Percentiles rank a stretch among this genome's conserved stretches.
Conservation (phyloP, 495 filamentous ascomycete species). For the Trichoderma reesei region DNA sequence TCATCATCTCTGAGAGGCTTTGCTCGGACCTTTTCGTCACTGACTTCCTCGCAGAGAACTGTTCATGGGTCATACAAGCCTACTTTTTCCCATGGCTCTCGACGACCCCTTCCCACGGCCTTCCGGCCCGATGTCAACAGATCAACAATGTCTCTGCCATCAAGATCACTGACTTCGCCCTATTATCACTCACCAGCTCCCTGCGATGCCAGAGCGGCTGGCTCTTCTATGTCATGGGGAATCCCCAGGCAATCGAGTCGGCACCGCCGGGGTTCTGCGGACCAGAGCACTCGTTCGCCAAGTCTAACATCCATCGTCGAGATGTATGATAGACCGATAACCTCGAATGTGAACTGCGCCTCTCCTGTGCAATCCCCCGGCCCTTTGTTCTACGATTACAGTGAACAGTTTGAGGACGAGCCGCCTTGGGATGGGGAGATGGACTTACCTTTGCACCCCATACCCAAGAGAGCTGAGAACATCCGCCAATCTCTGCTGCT, state of each 20-base stretch:
- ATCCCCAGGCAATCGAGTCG: slow-evolving; percentile 4
- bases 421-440: neutral
- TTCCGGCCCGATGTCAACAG: slow-evolving; percentile 27
- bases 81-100: slow-evolving; percentile 25
- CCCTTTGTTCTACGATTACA: slow-evolving; percentile 41
- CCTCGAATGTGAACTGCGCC: slow-evolving; percentile 8
- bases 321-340: slow-evolving; percentile 27
- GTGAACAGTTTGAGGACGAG: slow-evolving; percentile 36
- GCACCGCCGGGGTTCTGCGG: slow-evolving; percentile 14
- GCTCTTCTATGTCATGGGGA: slow-evolving; percentile 4
- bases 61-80: slow-evolving; percentile 34
- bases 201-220: slow-evolving; percentile 6
- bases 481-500: slow-evolving; percentile 21
- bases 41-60: slow-evolving; percentile 26
- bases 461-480: slow-evolving; percentile 24
- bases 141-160: slow-evolving; percentile 26
- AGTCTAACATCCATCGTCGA: slow-evolving; percentile 34
- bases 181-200: slow-evolving; percentile 13
- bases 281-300: slow-evolving; percentile 22
- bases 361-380: slow-evolving; percentile 4
- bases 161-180: slow-evolving; percentile 20
- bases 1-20: neutral
- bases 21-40: slow-evolving; percentile 3
- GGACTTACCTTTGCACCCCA: slow-evolving; percentile 24
- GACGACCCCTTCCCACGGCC: slow-evolving; percentile 22